Conservation (phyloP, 1,139 yeast genomes). For the Saccharomyces uvarum region DNA sequence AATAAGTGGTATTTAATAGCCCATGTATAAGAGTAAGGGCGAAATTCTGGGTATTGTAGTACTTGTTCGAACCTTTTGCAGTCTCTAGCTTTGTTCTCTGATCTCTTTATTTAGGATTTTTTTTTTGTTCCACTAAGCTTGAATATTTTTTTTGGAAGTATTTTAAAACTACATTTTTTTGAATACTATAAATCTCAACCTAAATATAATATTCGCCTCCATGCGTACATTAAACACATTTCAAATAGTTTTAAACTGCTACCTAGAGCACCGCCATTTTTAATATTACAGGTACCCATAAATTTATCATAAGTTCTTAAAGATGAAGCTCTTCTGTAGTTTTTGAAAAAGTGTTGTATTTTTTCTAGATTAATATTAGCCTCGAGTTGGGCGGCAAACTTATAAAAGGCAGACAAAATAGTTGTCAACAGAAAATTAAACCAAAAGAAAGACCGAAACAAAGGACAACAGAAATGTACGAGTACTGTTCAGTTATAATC, state of each 20-base stretch:
- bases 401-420: background rate
- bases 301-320: background rate
- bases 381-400: background rate
- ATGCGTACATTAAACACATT: too few relatives aligned
- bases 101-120: too few relatives aligned
- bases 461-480: constrained; percentile 3
- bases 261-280: background rate
- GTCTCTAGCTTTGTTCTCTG: too few relatives aligned
- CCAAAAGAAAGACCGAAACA: background rate
- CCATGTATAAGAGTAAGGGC: background rate
- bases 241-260: too few relatives aligned
- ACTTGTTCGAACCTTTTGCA: too few relatives aligned
- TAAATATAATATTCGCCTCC: background rate
- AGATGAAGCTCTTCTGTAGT: background rate
- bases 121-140: too few relatives aligned
- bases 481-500: constrained; percentile 3
- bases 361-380: background rate
- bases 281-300: background rate
- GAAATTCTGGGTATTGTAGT: too few relatives aligned
- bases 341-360: background rate
- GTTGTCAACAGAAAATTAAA: background rate
- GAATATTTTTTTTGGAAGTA: too few relatives aligned
- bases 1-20: background rate
- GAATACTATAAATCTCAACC: background rate
- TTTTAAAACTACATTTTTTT: too few relatives aligned